Evolutionary conservation across 129 eudicot species (phyloP), one percentile per base, ranked within the genome.

Genomic region (Chrysanthemum seticuspe): DNA sequence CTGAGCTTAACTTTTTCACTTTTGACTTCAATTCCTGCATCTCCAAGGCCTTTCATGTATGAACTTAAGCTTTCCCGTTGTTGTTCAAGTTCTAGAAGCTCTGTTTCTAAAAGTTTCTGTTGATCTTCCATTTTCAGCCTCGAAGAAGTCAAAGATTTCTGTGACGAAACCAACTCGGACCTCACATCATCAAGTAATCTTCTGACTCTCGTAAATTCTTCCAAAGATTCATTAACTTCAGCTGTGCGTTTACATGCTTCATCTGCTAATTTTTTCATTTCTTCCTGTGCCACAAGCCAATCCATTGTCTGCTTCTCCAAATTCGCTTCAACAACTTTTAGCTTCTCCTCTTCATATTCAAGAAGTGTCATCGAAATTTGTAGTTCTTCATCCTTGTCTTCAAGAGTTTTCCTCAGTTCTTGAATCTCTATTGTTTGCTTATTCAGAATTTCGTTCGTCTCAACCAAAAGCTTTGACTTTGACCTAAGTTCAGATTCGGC

Each of bases 271-370:
- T 62, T 80, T 75, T 80, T 82, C 75, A 89, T 62, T 76, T 93
- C 92, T 78, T 87, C 87, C 18, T 82, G 87, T 14, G 91, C 84
- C 58, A 87, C 36, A 61, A 93, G 82, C 98, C 98, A 93, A 55
- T 82, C 87, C 83, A 74, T 77, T 0, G 98, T 84, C 69, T 84
- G 91, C 76, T 86, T 87, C 86, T 89, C 88, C 88, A 93, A 81
- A 47, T 87, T 89, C 2, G 76, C 75, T 73, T 87, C 88, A 0
- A 81, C 83, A 64, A 36, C 77, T 80, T 74, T 79, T 72, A 89
- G 77, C 61, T 87, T 89, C 78, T 85, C 82, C 58, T 68, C 75
- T 80, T 87, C 96, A 55, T 59, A 52, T 75, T 82, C 77, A 67
- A 75, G 79, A 79, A 76, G 47, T 3, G 71, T 65, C 56, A 29